Evolutionary conservation across 192 early-diverging fungal species (phyloP), one percentile per base, ranked within the genome.

Genomic region (Gonapodya prolifera): DNA sequence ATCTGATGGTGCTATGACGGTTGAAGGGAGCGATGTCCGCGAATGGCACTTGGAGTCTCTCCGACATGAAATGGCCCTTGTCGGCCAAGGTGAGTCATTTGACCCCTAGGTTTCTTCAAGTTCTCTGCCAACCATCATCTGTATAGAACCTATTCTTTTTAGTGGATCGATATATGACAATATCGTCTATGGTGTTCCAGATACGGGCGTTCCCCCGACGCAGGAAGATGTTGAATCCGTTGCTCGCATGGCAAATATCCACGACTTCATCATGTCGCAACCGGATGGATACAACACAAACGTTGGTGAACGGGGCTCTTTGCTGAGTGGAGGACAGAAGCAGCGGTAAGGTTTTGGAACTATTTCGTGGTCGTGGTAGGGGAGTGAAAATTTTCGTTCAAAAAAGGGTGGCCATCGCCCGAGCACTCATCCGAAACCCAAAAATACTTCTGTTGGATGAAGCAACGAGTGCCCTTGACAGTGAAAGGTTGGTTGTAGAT

Each of bases 381-480:
- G n/a, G n/a, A n/a, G n/a, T n/a, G n/a, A n/a, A n/a, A n/a, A n/a
- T n/a, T n/a, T n/a, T 32, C 8, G 2, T 2, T 73, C 71, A 29
- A 29, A 8, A 73, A 73, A 18, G 71, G 18, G 71, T 73, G 2
- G 71, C 71, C 18, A 73, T 73, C 31, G 90, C 91, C 34, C 88
- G 95, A 35, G 94, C 95, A 0, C 81, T 97, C 34, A 91, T 97
- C 73, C 90, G 94, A 73, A 90, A 94, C 75, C 94, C 95, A 35
- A 90, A 90, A 80, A 80, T 97, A 8, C 80, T 97, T 70, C 80
- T 96, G 33, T 84, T 98, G 31, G 96, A 98, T 77, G 96, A 96
- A 83, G 94, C 94, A 0, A 94, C 94, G 0, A 89, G 87, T 2
- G 93, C 94, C 0, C 80, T 96, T 34, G 94, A 96, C 78, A 92